Evolutionary conservation across 768 basidiomycete genomes (phyloP).

Genomic region (Pleurotus eryngii): DNA sequence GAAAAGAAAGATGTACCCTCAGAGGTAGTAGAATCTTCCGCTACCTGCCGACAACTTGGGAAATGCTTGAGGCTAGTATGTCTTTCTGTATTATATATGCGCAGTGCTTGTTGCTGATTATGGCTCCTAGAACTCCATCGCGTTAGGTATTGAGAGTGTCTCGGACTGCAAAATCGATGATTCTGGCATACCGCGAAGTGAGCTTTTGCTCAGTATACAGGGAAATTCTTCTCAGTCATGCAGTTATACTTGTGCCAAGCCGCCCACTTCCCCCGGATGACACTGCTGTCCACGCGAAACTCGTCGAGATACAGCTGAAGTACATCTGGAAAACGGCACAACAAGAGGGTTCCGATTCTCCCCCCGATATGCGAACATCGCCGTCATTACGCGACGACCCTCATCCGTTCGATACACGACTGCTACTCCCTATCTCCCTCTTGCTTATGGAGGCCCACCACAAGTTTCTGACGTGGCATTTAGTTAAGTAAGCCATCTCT

Average conservation of each 20-base stretch:
- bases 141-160: conserved; percentile 55
- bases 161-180: conserved; percentile 51
- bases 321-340: conserved; percentile 30
- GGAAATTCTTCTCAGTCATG: neutral
- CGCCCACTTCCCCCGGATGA: conserved; percentile 25
- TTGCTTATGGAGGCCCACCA: conserved; percentile 49
- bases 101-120: neutral
- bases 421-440: conserved; percentile 52
- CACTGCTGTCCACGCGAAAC: conserved; percentile 35
- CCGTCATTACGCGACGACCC: neutral
- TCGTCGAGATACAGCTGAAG: conserved; percentile 33
- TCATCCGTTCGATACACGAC: conserved; percentile 53
- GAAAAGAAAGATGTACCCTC: conserved; percentile 40
- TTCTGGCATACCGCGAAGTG: conserved; percentile 41
- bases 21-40: conserved; percentile 43
- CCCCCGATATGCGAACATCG: no score
- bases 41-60: conserved; percentile 45
- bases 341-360: neutral
- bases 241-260: conserved; percentile 40
- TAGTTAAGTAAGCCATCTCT: conserved; percentile 48
- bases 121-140: conserved; percentile 49
- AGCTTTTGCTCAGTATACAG: conserved; percentile 5
- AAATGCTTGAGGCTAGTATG: conserved; percentile 48
- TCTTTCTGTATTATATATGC: neutral
- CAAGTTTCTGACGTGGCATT: conserved; percentile 54